Evolutionary conservation across 345 rosid genomes (phyloP).

Genomic region (Gossypium mustelinum): DNA sequence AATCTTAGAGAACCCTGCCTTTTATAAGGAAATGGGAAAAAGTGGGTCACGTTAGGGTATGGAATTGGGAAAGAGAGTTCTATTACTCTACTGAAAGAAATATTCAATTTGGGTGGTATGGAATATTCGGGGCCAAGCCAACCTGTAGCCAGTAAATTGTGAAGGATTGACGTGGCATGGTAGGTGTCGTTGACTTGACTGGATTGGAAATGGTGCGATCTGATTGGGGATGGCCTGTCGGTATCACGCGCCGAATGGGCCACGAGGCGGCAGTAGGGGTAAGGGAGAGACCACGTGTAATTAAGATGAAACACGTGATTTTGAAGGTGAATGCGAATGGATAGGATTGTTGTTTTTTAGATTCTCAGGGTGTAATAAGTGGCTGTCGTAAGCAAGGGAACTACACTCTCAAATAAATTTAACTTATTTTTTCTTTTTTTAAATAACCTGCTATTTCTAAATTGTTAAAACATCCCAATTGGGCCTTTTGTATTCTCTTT

Average conservation of each 20-base stretch:
- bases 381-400: not conserved
- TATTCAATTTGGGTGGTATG: constrained; percentile 23
- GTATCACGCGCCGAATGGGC: not conserved
- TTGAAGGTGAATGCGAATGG: not conserved
- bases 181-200: not conserved
- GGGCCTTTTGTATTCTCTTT: not conserved
- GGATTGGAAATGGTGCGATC: not conserved
- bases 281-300: not conserved
- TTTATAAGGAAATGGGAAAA: not conserved
- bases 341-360: not conserved
- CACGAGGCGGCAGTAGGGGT: not conserved
- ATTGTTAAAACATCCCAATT: not conserved
- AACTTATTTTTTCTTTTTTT: too few species aligned
- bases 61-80: not conserved
- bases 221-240: not conserved
- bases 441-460: too few species aligned
- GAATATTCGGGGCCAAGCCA: constrained; percentile 29
- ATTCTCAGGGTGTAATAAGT: not conserved
- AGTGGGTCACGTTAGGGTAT: not conserved
- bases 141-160: constrained; percentile 6
- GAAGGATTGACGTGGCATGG: constrained; percentile 5
- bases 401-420: not conserved
- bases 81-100: not conserved
- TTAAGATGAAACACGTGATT: not conserved
- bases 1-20: not conserved